Evolutionary conservation across 2,329 filamentous ascomycete species (phyloP).

Genomic region (Pestalotiopsis sp.): DNA sequence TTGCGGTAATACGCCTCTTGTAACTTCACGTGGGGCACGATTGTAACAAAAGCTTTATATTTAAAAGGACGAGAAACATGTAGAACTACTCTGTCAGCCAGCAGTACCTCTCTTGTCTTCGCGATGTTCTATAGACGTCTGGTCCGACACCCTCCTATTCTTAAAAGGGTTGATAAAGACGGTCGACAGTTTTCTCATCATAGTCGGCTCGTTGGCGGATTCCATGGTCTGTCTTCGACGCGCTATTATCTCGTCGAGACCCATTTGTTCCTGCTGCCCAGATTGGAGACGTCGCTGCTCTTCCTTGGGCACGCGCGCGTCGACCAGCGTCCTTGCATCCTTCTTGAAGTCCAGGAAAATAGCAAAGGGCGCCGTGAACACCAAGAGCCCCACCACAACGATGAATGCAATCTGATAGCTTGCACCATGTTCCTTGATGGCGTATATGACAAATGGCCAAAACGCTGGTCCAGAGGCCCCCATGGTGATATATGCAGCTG

Average conservation of each 20-base stretch:
- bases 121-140: conserved; percentile 23
- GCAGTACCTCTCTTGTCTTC: conserved; percentile 19
- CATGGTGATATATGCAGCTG: conserved; percentile 76
- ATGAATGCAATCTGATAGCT: conserved; percentile 66
- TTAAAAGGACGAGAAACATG: not conserved
- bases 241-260: conserved; percentile 42
- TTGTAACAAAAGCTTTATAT: not conserved
- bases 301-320: conserved; percentile 36
- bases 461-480: conserved; percentile 73
- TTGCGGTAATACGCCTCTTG: not conserved
- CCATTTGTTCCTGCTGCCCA: conserved; percentile 44
- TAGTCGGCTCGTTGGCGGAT: conserved; percentile 21
- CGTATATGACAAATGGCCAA: conserved; percentile 75
- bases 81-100: not conserved
- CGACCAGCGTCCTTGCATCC: conserved; percentile 50
- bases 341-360: conserved; percentile 48
- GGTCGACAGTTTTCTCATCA: conserved; percentile 27
- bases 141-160: conserved; percentile 22
- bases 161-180: conserved; percentile 20
- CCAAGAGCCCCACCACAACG: conserved; percentile 59
- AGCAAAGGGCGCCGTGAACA: conserved; percentile 49
- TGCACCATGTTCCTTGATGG: conserved; percentile 61
- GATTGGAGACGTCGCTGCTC: conserved; percentile 34
- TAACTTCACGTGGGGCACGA: not conserved
- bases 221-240: conserved; percentile 25